Percentiles rank a stretch among this genome's conserved stretches.
Conservation (phyloP, 2,329 filamentous ascomycete genomes). For the Neoscytalidium dimidiatum region DNA sequence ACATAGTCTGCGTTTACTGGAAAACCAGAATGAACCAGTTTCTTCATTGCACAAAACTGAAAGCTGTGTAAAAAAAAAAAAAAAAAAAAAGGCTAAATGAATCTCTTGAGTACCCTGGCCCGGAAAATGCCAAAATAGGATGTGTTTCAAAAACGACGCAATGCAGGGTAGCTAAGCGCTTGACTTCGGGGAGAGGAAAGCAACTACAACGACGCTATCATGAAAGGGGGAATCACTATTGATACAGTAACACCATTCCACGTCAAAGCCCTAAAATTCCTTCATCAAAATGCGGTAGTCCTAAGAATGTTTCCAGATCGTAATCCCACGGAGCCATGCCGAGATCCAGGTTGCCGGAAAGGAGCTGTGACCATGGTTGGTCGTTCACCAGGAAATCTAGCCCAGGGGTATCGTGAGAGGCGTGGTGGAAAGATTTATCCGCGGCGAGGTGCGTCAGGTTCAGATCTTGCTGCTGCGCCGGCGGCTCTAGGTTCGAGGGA, state of each 20-base stretch:
- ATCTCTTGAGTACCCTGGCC: neutral
- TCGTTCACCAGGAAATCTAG: neutral
- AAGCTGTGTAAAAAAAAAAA: neutral
- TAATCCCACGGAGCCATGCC: neutral
- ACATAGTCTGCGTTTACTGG: neutral
- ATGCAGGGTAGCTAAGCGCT: neutral
- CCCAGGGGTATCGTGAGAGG: neutral
- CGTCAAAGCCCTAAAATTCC: neutral
- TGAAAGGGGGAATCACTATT: neutral
- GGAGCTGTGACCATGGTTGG: neutral
- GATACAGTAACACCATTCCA: neutral
- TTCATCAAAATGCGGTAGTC: neutral
- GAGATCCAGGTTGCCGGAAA: neutral
- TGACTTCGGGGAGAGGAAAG: neutral
- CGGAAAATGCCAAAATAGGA: neutral
- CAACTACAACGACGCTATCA: neutral
- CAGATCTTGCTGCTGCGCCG: neutral
- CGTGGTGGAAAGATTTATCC: neutral
- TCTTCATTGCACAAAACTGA: neutral
- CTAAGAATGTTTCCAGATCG: neutral
- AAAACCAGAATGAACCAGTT: neutral
- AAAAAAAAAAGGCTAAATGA: neutral
- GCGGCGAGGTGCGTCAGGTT: neutral
- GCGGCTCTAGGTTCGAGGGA: neutral
- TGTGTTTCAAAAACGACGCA: neutral